Base-by-base conservation (phyloP, 139 green algal genomes). In the Dunaliella sp. region DNA sequence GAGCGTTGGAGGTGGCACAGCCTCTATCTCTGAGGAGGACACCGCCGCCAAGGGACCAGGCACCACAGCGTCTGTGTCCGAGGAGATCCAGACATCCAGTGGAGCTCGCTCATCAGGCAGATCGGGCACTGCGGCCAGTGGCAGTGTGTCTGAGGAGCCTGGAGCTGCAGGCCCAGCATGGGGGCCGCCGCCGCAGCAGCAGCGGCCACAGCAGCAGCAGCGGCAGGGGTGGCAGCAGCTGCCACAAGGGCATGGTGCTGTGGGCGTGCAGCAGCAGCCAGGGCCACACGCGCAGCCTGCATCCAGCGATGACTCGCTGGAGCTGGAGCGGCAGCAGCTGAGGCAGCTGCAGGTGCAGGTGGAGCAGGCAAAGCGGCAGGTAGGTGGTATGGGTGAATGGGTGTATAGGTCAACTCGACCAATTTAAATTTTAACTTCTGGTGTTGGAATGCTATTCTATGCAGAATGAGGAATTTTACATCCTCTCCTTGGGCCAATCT, bases 321-420 rank as follows among this genome's bases (percentile, higher is more conserved):
- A 88, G 80, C 34, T 57, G 7, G 36, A 83, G 35, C 58, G 79
- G 80, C 26, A 79, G 58, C 37, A 79, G 38, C 26, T 88, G 59
- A 16, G 84, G 72, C n/a, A 2, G 37, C 80, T 83, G 25, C 85
- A 85, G 0, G n/a, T 37, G 32, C 38, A 88, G 37, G 59, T 88
- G 37, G 85, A 87, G 76, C 37, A 83, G 2, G 32, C 82, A 33
- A 38, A 83, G 32, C 24, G 76, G 3, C 36, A 74, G 37, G 36
- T 76, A 36, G 57, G 79, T 73, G 31, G 31, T n/a, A n/a, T n/a
- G n/a, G n/a, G n/a, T n/a, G n/a, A n/a, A n/a, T n/a, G n/a, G n/a
- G n/a, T n/a, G n/a, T n/a, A n/a, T n/a, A n/a, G n/a, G n/a, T n/a
- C n/a, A n/a, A n/a, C n/a, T n/a, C n/a, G n/a, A n/a, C n/a, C n/a